Base-by-base conservation (phyloP, 116 monocot genomes). In the Iris pallida region DNA sequence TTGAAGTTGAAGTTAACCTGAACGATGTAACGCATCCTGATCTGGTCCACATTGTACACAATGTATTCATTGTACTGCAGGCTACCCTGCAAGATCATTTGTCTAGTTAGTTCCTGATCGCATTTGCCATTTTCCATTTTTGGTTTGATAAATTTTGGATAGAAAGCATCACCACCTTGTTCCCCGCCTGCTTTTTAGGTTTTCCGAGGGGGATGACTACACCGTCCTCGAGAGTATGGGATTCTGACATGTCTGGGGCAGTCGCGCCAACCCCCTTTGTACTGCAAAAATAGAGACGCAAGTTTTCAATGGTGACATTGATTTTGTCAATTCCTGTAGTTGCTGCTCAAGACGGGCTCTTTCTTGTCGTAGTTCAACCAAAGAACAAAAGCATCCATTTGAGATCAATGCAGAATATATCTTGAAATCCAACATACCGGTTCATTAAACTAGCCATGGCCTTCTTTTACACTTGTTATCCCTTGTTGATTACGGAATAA, bases 11-110 rank as follows among this genome's bases (percentile, higher is more conserved):
- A 95, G 67, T 79, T 69, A 51, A 97, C 97, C 53, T 87, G 89
- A 59, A 97, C 57, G 40, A 92, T 42, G 40, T 90, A 97, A 15
- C 97, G 65, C 92, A 97, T 97, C 55, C 69, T 73, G 44, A 97
- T 90, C 80, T 92, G 97, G 7, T 97, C 85, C 5, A 92, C 83
- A 57, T 92, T 84, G 77, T 96, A 96, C 7, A 96, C 92, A n/a
- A 96, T 89, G 75, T 87, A 96, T 68, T 96, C 96, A 42, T 96
- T 96, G 79, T 96, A 96, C 40, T 82, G 68, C 81, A 96, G 81
- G 68, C 73, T 52, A 70, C 89, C 82, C 92, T 96, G 92, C 42
- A 79, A 82, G 53, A 70, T 20, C 11, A 18, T 9, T 20, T 20
- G 5, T 47, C 41, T 7, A 8, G 3, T 42, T 16, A 66, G 58